A percentile compares a stretch with the other conserved stretches of the same genome.
Conservation (phyloP, 83 land plant species). For the Diphasiastrum complanatum region DNA sequence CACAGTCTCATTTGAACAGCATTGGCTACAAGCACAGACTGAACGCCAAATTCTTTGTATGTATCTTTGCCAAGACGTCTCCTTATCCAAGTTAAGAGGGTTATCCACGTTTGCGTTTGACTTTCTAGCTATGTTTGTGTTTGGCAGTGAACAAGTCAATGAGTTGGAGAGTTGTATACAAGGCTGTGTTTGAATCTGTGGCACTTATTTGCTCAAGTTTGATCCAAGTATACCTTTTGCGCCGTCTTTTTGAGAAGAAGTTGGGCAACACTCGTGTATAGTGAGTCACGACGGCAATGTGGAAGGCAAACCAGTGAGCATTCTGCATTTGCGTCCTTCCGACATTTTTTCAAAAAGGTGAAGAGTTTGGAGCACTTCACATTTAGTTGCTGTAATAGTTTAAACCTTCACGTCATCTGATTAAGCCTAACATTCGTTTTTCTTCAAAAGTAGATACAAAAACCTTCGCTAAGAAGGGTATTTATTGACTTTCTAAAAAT, state of each 20-base stretch:
- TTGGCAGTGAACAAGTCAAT: constrained; percentile 68
- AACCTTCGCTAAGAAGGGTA: no score
- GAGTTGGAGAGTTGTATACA: constrained; percentile 69
- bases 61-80: constrained; percentile 6
- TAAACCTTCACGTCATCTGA: no score
- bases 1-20: constrained; percentile 88
- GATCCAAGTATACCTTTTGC: constrained; percentile 70
- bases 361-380: no score
- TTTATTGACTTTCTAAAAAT: no score
- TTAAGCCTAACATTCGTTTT: no score
- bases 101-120: not conserved
- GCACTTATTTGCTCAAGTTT: constrained; percentile 64
- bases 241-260: constrained; percentile 72
- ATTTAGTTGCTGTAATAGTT: no score
- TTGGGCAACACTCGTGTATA: constrained; percentile 57
- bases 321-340: no score
- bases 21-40: constrained; percentile 92
- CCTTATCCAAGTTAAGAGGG: constrained; percentile 1
- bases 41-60: constrained; percentile 76
- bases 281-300: no score
- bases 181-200: constrained; percentile 61
- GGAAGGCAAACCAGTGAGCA: no score
- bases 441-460: no score
- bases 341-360: no score
- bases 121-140: not conserved